phyloP scores from a whole-genome alignment of 1,284 basidiomycete species.

The Phylloboletellus chloephorus region DNA sequence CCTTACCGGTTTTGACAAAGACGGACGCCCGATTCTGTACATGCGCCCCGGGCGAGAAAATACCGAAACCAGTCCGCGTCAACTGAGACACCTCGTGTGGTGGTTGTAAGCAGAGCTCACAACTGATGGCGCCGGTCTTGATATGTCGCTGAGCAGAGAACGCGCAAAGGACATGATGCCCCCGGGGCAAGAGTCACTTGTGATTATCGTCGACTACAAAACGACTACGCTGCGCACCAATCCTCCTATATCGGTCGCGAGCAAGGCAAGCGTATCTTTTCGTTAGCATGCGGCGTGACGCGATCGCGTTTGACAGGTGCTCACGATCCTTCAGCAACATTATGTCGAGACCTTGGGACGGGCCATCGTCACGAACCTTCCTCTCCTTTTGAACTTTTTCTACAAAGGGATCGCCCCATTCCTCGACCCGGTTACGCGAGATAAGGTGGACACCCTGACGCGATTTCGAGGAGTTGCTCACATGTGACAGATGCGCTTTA shows the following conservation, averaged over 20 bases:
- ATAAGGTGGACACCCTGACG: slow-evolving; percentile 54
- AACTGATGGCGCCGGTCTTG: slow-evolving; percentile 2
- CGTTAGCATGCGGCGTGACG: background rate
- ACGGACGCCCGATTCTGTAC: slow-evolving; percentile 78
- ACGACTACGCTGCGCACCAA: slow-evolving; percentile 75
- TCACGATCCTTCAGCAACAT: slow-evolving; percentile 84
- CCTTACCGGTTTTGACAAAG: slow-evolving; percentile 76
- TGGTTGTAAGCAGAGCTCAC: slow-evolving; percentile 54
- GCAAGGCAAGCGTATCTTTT: slow-evolving; percentile 47
- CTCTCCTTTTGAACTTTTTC: slow-evolving; percentile 75
- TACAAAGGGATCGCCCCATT: slow-evolving; percentile 86
- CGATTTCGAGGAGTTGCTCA: slow-evolving; percentile 1
- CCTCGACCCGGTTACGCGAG: slow-evolving; percentile 84
- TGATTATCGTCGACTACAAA: slow-evolving; percentile 82
- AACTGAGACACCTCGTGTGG: slow-evolving; percentile 79
- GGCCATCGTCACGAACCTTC: slow-evolving; percentile 81
- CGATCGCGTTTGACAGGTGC: slow-evolving; percentile 39
- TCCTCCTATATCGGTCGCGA: slow-evolving; percentile 72
- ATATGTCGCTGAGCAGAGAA: slow-evolving; percentile 46
- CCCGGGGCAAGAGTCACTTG: slow-evolving; percentile 71
- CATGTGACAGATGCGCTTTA: slow-evolving; percentile 73
- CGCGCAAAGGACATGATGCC: slow-evolving; percentile 85
- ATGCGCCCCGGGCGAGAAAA: slow-evolving; percentile 83
- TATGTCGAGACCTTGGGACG: slow-evolving; percentile 88
- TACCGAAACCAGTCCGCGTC: slow-evolving; percentile 68